A percentile compares a stretch with the other conserved stretches of the same genome.
Evolutionary conservation across 305 asterid species (phyloP).

Genomic region (Caryopteris hybrid): DNA sequence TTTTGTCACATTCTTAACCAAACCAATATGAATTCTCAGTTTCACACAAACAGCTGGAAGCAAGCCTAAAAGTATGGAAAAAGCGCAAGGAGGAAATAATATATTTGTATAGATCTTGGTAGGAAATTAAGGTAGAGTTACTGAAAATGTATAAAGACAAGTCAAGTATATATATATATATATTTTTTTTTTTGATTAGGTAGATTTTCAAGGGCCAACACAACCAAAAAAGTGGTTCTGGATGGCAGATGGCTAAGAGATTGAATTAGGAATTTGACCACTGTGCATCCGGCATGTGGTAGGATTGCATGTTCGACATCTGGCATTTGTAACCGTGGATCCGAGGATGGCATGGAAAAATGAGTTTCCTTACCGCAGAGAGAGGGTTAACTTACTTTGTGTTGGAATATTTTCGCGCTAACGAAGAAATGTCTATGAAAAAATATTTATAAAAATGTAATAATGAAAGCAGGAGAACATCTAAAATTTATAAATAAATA

Average conservation of each 20-base stretch:
- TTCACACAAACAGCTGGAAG: background rate
- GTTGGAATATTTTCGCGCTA: no score
- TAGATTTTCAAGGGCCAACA: constrained; percentile 20
- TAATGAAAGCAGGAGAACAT: no score
- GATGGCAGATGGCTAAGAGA: constrained; percentile 9
- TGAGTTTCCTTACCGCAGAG: constrained; percentile 3
- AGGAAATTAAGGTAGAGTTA: constrained; percentile 21
- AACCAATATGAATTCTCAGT: constrained; percentile 6
- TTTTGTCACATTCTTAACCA: constrained; percentile 22
- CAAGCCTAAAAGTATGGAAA: constrained; percentile 3
- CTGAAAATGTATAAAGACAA: constrained; percentile 21
- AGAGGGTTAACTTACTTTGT: constrained; percentile 4
- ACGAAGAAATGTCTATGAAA: no score
- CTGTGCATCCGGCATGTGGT: constrained; percentile 17
- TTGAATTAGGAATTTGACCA: constrained; percentile 4
- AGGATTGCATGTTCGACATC: background rate
- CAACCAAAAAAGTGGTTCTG: constrained; percentile 17
- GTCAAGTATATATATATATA: constrained; percentile 21
- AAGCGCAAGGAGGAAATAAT: constrained; percentile 9
- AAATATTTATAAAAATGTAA: no score
- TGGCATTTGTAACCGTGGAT: background rate
- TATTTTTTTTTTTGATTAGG: constrained; percentile 19
- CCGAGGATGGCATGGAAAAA: background rate
- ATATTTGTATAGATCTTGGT: constrained; percentile 33
- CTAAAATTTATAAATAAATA: no score